These are phyloP conservation scores for Ceratobasidium sp. DNA, from an alignment of 1,284 basidiomycete species.

Conservation along the genomic window DNA sequence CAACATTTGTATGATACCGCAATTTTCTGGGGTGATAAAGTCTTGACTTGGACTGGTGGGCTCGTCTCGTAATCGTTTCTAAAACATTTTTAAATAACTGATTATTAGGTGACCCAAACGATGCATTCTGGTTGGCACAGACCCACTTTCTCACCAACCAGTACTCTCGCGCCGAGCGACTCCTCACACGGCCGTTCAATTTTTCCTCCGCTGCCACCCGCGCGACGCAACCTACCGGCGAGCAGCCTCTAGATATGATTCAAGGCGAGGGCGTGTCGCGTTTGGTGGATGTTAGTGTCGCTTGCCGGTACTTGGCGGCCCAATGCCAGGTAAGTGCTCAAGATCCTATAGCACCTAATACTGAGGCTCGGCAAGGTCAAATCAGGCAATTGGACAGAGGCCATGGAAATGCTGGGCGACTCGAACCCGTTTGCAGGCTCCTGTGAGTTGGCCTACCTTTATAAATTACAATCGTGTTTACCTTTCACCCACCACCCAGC, in stretches of 20 bases:
- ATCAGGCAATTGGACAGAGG: constrained; percentile 93
- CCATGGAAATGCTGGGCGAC: constrained; percentile 92
- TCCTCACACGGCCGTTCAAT: constrained; percentile 84
- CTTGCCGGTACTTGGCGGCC: constrained; percentile 93
- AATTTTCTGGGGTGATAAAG: constrained; percentile 98
- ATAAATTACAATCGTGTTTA: background rate
- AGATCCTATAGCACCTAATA: background rate
- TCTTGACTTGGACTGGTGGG: constrained; percentile 93
- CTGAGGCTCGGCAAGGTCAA: constrained; percentile 63
- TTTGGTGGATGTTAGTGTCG: constrained; percentile 90
- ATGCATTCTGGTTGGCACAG: constrained; percentile 99
- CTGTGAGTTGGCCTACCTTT: constrained; percentile 57
- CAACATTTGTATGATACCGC: constrained; percentile 98
- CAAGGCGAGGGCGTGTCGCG: constrained; percentile 56
- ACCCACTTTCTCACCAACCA: constrained; percentile 96
- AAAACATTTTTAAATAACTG: constrained; percentile 5
- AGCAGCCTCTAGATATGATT: constrained; percentile 56
- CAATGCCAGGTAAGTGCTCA: constrained; percentile 78
- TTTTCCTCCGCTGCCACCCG: constrained; percentile 60
- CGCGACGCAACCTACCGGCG: constrained; percentile 70
- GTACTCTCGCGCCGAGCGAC: constrained; percentile 91
- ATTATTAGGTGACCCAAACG: constrained; percentile 93
- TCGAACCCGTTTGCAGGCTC: constrained; percentile 85
- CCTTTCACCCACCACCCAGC: constrained; percentile 54
- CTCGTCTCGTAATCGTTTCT: constrained; percentile 49